phyloP scores from a whole-genome alignment of 768 basidiomycete genomes.

The Sutorius australiensis region DNA sequence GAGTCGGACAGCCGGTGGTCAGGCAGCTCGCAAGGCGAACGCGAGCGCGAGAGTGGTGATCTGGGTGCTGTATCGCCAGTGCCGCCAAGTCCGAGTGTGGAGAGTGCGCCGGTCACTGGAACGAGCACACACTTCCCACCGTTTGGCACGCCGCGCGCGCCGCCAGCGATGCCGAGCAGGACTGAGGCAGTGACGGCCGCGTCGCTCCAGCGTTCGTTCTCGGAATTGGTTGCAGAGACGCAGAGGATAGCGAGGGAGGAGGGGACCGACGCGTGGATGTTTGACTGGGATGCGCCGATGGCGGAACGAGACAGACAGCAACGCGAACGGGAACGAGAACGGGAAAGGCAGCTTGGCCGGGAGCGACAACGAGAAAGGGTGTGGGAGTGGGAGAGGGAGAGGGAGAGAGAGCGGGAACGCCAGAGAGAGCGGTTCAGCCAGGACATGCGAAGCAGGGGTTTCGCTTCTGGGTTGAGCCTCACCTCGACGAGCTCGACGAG shows the following conservation, averaged over 20 bases:
- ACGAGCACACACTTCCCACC: conserved; percentile 8
- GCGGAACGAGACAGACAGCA: conserved; percentile 10
- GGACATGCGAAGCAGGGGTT: conserved; percentile 14
- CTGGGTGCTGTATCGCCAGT: conserved; percentile 11
- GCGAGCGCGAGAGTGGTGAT: conserved; percentile 11
- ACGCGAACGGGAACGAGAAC: conserved; percentile 5
- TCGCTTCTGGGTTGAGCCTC: conserved; percentile 12
- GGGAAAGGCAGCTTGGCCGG: conserved; percentile 11
- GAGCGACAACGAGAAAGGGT: conserved; percentile 13
- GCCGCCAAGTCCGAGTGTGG: conserved; percentile 11
- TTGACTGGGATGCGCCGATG: conserved; percentile 19
- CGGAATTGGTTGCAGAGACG: conserved; percentile 20
- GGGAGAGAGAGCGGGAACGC: conserved; percentile 18
- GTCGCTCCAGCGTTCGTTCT: conserved; percentile 21
- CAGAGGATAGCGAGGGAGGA: conserved; percentile 7
- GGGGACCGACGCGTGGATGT: conserved; percentile 9
- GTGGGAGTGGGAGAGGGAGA: conserved; percentile 23
- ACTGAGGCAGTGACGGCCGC: conserved; percentile 5
- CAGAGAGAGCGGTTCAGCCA: conserved; percentile 15
- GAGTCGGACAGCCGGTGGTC: conserved; percentile 24
- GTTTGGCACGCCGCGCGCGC: not conserved
- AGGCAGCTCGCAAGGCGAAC: conserved; percentile 15
- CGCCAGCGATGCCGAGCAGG: conserved; percentile 2
- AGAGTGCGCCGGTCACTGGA: conserved; percentile 10
- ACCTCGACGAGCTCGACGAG: conserved; percentile 16